Percentiles rank a stretch among this genome's conserved stretches.
These are phyloP conservation scores for Nakaseomyces bracarensis DNA, from an alignment of 1,139 yeast species.

Conservation along the genomic window DNA sequence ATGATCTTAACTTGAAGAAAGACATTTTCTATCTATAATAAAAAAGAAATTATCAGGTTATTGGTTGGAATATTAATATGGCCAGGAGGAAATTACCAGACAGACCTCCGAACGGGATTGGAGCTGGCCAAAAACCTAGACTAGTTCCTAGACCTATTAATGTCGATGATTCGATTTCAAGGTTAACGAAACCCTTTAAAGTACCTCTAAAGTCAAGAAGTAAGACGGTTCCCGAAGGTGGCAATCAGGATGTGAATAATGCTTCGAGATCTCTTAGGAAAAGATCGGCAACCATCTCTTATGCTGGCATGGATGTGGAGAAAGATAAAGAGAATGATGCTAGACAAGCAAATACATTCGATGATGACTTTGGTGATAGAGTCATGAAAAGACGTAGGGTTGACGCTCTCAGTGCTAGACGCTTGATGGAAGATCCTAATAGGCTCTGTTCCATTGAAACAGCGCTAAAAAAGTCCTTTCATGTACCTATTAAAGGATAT, in stretches of 20 bases:
- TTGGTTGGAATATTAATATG: constrained; percentile 13
- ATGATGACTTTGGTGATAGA: constrained; percentile 7
- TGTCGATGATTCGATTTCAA: constrained; percentile 21
- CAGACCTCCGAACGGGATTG: constrained; percentile 33
- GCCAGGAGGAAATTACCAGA: constrained; percentile 29
- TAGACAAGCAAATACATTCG: constrained; percentile 19
- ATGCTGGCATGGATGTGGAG: constrained; percentile 34
- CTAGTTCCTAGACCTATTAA: constrained; percentile 28
- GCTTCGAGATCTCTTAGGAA: constrained; percentile 36
- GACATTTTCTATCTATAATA: too few species aligned
- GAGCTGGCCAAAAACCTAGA: constrained; percentile 32
- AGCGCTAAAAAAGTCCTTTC: constrained; percentile 37
- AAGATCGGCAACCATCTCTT: constrained; percentile 27
- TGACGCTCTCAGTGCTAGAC: constrained; percentile 48
- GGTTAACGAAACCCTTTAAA: constrained; percentile 41
- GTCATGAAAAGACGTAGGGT: constrained; percentile 23
- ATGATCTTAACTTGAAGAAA: too few species aligned
- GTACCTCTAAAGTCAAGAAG: constrained; percentile 34
- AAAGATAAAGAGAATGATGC: constrained; percentile 36
- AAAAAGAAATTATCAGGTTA: not conserved
- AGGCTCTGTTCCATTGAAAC: constrained; percentile 34
- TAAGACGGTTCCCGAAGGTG: constrained; percentile 17
- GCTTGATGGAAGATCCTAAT: constrained; percentile 32
- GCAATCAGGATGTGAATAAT: constrained; percentile 22
- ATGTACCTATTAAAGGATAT: constrained; percentile 43